Evolutionary conservation across 1,139 yeast genomes (phyloP).

Genomic region (Hyphopichia fennica): DNA sequence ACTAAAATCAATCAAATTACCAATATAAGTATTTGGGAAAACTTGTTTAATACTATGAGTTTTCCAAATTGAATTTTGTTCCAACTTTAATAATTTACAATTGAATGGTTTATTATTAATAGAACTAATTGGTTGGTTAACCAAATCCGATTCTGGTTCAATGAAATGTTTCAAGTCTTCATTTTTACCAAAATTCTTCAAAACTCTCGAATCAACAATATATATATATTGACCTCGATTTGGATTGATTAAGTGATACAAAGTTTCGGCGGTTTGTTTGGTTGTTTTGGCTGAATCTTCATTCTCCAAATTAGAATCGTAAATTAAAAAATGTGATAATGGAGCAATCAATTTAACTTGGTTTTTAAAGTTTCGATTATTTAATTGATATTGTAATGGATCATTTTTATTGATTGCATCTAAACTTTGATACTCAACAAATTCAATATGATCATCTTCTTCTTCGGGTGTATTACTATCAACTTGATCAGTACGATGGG

Average conservation of each 20-base stretch:
- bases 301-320: constrained; percentile 15
- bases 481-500: constrained; percentile 6
- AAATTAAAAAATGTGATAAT: constrained; percentile 33
- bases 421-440: constrained; percentile 14
- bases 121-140: constrained; percentile 15
- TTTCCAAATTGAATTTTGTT: constrained; percentile 40
- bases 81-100: constrained; percentile 30
- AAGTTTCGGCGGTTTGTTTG: constrained; percentile 3
- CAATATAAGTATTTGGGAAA: constrained; percentile 29
- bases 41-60: constrained; percentile 33
- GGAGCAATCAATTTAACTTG: constrained; percentile 36
- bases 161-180: constrained; percentile 1
- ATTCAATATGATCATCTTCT: not conserved
- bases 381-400: constrained; percentile 16
- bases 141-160: constrained; percentile 3
- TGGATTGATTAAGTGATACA: constrained; percentile 3
- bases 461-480: not conserved
- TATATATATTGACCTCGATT: constrained; percentile 6
- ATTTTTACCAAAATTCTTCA: constrained; percentile 1
- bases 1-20: constrained; percentile 35
- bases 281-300: not conserved
- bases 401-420: constrained; percentile 8
- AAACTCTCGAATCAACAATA: constrained; percentile 6
- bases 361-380: constrained; percentile 31
- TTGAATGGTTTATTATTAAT: constrained; percentile 16